Conservation (phyloP, 2,329 filamentous ascomycete genomes). For the Sphaceloma murrayae region DNA sequence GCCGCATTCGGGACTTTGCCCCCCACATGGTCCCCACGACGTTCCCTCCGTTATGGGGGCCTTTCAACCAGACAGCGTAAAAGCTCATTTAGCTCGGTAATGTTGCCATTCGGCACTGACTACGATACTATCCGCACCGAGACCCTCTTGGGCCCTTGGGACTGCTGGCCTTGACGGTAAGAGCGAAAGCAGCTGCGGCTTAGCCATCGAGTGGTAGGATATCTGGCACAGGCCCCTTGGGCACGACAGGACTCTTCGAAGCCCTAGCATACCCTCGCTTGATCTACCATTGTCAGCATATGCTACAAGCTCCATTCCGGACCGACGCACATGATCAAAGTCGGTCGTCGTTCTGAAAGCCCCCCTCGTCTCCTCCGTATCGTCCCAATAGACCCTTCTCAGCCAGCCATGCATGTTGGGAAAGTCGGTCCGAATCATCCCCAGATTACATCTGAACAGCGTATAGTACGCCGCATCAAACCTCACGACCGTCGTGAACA, state of each 20-base stretch:
- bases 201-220: slow-evolving; percentile 37
- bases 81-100: too few species aligned
- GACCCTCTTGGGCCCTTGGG: too few species aligned
- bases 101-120: too few species aligned
- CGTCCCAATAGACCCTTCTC: slow-evolving; percentile 39
- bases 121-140: too few species aligned
- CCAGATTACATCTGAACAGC: slow-evolving; percentile 67
- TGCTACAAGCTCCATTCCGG: neutral
- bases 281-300: slow-evolving; percentile 20
- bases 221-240: slow-evolving; percentile 23
- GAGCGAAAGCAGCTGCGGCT: too few species aligned
- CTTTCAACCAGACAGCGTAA: too few species aligned
- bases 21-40: too few species aligned
- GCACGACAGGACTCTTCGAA: slow-evolving; percentile 19
- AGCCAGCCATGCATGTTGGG: slow-evolving; percentile 40
- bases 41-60: too few species aligned
- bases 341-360: slow-evolving; percentile 38
- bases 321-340: slow-evolving; percentile 32
- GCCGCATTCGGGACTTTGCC: too few species aligned
- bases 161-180: too few species aligned
- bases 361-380: slow-evolving; percentile 33
- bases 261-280: slow-evolving; percentile 24
- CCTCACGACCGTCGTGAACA: slow-evolving; percentile 59
- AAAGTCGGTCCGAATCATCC: slow-evolving; percentile 54
- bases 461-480: slow-evolving; percentile 75